Evolutionary conservation across 2,329 filamentous ascomycete species (phyloP).

Genomic region (Periconia sp.): DNA sequence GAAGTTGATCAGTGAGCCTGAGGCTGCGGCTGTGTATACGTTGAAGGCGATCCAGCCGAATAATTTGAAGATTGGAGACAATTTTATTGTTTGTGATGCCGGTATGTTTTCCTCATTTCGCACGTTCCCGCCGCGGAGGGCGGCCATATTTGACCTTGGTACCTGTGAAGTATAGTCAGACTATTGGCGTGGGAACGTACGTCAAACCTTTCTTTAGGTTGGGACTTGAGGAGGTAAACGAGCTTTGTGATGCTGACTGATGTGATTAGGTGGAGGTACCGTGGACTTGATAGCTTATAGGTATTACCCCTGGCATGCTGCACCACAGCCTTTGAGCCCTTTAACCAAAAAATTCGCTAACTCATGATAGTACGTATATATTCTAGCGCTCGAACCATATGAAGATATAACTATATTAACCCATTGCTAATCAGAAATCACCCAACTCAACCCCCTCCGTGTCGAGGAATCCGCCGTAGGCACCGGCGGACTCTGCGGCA

Average conservation of each 20-base stretch:
- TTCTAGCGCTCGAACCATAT: too few species aligned
- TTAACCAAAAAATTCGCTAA: too few species aligned
- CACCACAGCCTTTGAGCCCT: not conserved
- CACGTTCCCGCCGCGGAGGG: too few species aligned
- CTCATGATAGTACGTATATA: too few species aligned
- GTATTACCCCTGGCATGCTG: not conserved
- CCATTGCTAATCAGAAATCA: conserved; percentile 54
- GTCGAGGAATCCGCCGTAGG: conserved; percentile 81
- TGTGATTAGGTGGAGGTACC: conserved; percentile 52
- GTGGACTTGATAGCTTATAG: conserved; percentile 79
- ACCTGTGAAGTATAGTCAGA: not conserved
- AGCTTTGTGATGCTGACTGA: conserved; percentile 1
- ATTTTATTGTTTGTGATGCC: conserved; percentile 61
- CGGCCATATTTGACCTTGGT: not conserved
- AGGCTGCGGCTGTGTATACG: conserved; percentile 78
- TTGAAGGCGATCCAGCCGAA: conserved; percentile 78
- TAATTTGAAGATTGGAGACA: conserved; percentile 67
- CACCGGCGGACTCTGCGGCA: conserved; percentile 75
- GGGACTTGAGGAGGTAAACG: not conserved
- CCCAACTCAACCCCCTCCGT: conserved; percentile 68
- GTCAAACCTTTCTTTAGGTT: not conserved
- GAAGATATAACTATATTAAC: not conserved
- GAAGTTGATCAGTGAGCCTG: conserved; percentile 77
- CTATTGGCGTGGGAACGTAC: not conserved
- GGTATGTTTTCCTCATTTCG: conserved; percentile 25